Conservation (phyloP, 495 filamentous ascomycete genomes). For the Talaromyces liani region DNA sequence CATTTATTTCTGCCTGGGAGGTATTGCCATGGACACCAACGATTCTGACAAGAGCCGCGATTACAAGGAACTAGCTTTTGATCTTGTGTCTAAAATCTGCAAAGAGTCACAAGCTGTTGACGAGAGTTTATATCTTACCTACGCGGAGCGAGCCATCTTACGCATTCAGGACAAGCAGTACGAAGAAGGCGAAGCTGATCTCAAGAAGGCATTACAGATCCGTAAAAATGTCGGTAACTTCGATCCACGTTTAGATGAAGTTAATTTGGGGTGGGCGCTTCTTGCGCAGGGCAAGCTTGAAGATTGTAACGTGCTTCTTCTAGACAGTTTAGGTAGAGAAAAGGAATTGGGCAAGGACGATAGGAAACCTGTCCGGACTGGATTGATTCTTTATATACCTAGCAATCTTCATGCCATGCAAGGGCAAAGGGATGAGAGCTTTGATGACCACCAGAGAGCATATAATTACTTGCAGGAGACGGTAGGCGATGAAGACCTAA, state of each 20-base stretch:
- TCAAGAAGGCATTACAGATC: constrained; percentile 5
- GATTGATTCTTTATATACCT: constrained; percentile 21
- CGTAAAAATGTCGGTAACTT: constrained; percentile 10
- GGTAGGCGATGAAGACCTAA: constrained; percentile 20
- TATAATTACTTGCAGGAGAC: constrained; percentile 16
- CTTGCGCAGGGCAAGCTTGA: constrained; percentile 2
- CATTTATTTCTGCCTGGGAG: constrained; percentile 14
- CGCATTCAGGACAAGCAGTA: neutral
- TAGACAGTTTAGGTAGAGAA: constrained; percentile 13
- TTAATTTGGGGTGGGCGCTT: neutral
- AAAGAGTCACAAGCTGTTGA: constrained; percentile 8
- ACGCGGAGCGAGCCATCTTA: constrained; percentile 11
- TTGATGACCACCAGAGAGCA: constrained; percentile 16
- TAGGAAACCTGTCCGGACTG: constrained; percentile 19
- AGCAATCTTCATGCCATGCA: constrained; percentile 19
- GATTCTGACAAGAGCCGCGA: constrained; percentile 9
- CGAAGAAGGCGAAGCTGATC: constrained; percentile 1
- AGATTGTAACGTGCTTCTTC: neutral
- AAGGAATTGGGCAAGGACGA: constrained; percentile 12
- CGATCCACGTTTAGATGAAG: constrained; percentile 11
- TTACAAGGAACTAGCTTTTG: constrained; percentile 11
- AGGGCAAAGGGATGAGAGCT: constrained; percentile 17
- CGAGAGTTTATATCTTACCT: constrained; percentile 12
- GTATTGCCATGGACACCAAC: constrained; percentile 12
- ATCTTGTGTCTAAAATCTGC: constrained; percentile 9